These are phyloP conservation scores for Dipodascus albidus DNA, from an alignment of 805 yeast genomes.

Conservation along the genomic window DNA sequence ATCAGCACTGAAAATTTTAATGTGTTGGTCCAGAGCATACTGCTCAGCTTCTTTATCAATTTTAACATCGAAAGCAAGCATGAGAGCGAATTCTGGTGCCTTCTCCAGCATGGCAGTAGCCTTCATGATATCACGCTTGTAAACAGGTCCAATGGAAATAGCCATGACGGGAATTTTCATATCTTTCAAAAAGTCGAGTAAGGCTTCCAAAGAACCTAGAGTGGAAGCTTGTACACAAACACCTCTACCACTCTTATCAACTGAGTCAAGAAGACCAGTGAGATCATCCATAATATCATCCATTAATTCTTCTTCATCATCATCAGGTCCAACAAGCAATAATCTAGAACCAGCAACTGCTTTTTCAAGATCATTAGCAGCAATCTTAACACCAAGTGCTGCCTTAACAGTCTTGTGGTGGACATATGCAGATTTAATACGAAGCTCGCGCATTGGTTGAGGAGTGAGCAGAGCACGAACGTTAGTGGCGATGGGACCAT, in stretches of 20 bases:
- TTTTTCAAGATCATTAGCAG: conserved; percentile 94
- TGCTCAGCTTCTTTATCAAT: conserved; percentile 97
- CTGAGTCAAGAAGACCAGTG: conserved; percentile 87
- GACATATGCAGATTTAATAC: conserved; percentile 91
- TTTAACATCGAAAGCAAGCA: conserved; percentile 97
- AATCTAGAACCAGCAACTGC: conserved; percentile 98
- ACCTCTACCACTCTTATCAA: conserved; percentile 91
- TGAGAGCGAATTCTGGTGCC: conserved; percentile 92
- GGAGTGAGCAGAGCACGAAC: conserved; percentile 95
- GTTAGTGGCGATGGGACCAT: conserved; percentile 95
- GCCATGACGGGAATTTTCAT: conserved; percentile 99
- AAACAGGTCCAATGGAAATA: conserved; percentile 96
- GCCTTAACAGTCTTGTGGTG: conserved; percentile 98
- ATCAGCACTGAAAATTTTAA: conserved; percentile 90
- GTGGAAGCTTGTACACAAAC: conserved; percentile 98
- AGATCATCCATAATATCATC: conserved; percentile 98
- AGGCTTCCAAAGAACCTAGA: conserved; percentile 94
- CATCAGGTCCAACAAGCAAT: conserved; percentile 90
- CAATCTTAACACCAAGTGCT: conserved; percentile 96
- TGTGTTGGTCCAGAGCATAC: conserved; percentile 87
- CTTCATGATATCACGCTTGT: conserved; percentile 95
- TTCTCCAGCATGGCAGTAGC: conserved; percentile 94
- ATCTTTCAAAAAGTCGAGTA: conserved; percentile 91
- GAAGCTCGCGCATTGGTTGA: conserved; percentile 91
- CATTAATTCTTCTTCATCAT: conserved; percentile 94